Base-by-base conservation (phyloP, 1,139 yeast genomes). In the Pneumocystis carinii region DNA sequence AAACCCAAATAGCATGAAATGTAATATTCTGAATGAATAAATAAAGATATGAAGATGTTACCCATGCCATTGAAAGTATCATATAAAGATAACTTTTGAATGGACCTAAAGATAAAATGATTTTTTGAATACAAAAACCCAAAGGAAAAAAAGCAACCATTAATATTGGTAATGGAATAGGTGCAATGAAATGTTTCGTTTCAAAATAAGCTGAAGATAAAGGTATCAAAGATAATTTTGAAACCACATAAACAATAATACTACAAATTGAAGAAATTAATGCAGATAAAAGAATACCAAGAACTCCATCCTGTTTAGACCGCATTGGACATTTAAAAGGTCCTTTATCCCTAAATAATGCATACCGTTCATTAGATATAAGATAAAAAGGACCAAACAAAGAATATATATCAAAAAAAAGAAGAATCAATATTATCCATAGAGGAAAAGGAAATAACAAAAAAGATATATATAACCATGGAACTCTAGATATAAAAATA, bases 121-220 rank as follows among this genome's bases (percentile, higher is more conserved):
- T 35, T 29, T 61, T 63, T 56, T 61, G 64, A 27, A 63, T 19
- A 39, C 61, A 39, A 24, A 59, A 63, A 29, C 56, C 61, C 24
- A 56, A 53, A 5, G 64, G 64, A 14, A 63, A 29, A 29, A 63
- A 42, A 6, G 59, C 61, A 42, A 61, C 19, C 6, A 61, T 39
- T 36, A 63, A 57, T 17, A 63, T 37, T 15, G 63, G 63, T 2
- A 61, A 63, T n/a, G 63, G 63, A 27, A 56, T 35, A 32, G 61
- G 59, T 42, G 57, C 48, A 53, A 63, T 42, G 35, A 59, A 38
- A 56, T 39, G 59, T 39, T 59, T 48, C 1, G 55, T 59, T 10
- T 61, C 58, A 58, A 61, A 61, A 59, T 63, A 61, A 19, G 42
- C 36, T 32, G 59, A n/a, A 19, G 57, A 55, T 41, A 63, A 61